phyloP scores from a whole-genome alignment of 768 basidiomycete genomes.

The Leccinum barrowsii region DNA sequence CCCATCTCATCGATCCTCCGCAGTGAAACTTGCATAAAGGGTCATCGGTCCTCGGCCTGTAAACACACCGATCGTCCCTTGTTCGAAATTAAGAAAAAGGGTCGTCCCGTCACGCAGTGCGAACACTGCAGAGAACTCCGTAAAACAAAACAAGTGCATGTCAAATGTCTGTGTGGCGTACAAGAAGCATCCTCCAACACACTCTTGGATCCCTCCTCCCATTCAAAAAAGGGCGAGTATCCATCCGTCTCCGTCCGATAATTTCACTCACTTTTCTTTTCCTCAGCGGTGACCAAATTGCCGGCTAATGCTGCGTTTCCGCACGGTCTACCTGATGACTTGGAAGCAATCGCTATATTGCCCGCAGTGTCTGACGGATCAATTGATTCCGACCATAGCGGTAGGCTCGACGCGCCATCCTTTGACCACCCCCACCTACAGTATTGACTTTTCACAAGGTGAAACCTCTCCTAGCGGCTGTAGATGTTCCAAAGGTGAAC shows the following conservation, averaged over 20 bases:
- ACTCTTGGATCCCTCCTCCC: conserved; percentile 25
- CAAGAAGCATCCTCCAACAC: conserved; percentile 33
- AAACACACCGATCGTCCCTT: conserved; percentile 85
- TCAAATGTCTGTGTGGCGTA: conserved; percentile 39
- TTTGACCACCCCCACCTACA: conserved; percentile 35
- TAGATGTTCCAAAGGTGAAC: conserved; percentile 41
- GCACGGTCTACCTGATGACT: conserved; percentile 66
- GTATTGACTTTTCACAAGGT: conserved; percentile 49
- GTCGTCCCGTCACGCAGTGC: conserved; percentile 55
- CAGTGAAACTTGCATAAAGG: conserved; percentile 93
- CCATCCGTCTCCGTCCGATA: background rate
- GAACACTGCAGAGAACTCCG: conserved; percentile 44
- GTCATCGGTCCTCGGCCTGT: conserved; percentile 87
- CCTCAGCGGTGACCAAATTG: conserved; percentile 53
- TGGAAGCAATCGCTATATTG: conserved; percentile 48
- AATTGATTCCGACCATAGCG: conserved; percentile 62
- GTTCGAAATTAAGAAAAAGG: conserved; percentile 75
- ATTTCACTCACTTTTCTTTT: conserved; percentile 25
- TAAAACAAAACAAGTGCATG: conserved; percentile 45
- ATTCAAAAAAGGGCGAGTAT: conserved; percentile 63
- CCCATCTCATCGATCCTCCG: conserved; percentile 7
- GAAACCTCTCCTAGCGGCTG: conserved; percentile 44
- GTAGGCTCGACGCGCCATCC: conserved; percentile 53
- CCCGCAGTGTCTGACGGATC: conserved; percentile 44
- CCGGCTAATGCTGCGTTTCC: conserved; percentile 77